A percentile compares a stretch with the other conserved stretches of the same genome.
Evolutionary conservation across 768 basidiomycete species (phyloP).

Genomic region (Tulasnella sp.): DNA sequence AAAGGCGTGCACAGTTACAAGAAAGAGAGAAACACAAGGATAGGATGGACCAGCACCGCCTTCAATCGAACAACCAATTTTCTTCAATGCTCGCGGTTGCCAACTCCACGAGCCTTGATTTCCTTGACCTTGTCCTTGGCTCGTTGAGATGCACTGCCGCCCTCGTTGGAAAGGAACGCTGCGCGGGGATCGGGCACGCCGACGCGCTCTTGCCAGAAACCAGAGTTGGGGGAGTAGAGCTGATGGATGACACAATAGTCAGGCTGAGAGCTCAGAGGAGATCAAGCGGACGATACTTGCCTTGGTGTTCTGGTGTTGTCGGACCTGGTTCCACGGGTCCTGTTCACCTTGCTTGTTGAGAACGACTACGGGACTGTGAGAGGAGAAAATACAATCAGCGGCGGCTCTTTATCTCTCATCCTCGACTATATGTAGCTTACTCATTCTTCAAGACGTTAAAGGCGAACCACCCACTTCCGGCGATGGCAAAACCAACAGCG

Average conservation of each 20-base stretch:
- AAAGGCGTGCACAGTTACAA: background rate
- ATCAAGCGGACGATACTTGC: background rate
- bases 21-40: background rate
- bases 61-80: background rate
- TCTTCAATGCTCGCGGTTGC: background rate
- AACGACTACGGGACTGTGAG: conserved; percentile 16
- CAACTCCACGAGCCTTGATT: conserved; percentile 18
- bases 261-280: background rate
- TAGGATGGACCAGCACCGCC: background rate
- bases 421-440: background rate
- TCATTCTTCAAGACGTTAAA: conserved; percentile 13
- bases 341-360: conserved; percentile 20
- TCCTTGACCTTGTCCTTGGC: conserved; percentile 21
- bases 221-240: conserved; percentile 21
- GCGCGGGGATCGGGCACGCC: conserved; percentile 21
- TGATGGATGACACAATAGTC: background rate
- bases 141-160: background rate
- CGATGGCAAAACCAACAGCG: conserved; percentile 17
- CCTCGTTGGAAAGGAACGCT: conserved; percentile 19
- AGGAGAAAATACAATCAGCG: background rate
- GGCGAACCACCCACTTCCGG: conserved; percentile 19
- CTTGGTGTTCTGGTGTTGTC: conserved; percentile 24
- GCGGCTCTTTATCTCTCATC: background rate
- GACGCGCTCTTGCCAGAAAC: conserved; percentile 17
- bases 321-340: conserved; percentile 22